Evolutionary conservation across 1,284 basidiomycete species (phyloP).

Genomic region (Puccinia brachypodii): DNA sequence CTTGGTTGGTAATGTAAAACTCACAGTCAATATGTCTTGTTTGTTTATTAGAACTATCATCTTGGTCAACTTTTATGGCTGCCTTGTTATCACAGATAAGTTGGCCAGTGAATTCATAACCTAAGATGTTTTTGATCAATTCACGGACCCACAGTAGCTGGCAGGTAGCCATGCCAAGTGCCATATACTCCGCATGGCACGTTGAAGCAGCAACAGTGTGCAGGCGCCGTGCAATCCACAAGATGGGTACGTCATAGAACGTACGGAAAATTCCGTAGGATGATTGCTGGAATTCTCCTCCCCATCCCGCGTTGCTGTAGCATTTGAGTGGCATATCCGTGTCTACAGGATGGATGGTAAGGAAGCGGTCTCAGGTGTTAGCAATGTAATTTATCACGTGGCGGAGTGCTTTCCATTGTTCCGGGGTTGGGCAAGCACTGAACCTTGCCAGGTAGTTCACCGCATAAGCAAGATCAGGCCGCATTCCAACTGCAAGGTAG

Average conservation of each 20-base stretch:
- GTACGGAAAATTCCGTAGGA: not conserved
- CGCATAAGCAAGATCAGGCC: conserved; percentile 3
- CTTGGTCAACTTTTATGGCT: not conserved
- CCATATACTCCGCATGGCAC: conserved; percentile 31
- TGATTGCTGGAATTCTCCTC: conserved; percentile 8
- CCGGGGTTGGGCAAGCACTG: not conserved
- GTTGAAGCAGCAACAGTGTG: not conserved
- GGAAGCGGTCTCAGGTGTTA: not conserved
- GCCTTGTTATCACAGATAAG: not conserved
- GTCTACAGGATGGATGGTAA: not conserved
- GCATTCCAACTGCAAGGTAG: not conserved
- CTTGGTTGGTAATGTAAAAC: conserved; percentile 13
- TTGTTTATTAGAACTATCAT: conserved; percentile 1
- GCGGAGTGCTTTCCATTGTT: conserved; percentile 6
- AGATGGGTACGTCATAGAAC: not conserved
- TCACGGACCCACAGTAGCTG: not conserved
- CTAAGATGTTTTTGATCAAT: not conserved
- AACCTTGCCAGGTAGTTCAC: conserved; percentile 15
- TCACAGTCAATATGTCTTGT: not conserved
- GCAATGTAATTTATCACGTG: conserved; percentile 2
- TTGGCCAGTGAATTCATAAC: not conserved
- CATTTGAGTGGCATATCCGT: not conserved
- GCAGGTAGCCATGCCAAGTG: not conserved
- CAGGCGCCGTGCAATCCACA: not conserved
- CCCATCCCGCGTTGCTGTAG: conserved; percentile 16